These are phyloP conservation scores for Viola odorata DNA, from an alignment of 345 rosid genomes.

Conservation along the genomic window DNA sequence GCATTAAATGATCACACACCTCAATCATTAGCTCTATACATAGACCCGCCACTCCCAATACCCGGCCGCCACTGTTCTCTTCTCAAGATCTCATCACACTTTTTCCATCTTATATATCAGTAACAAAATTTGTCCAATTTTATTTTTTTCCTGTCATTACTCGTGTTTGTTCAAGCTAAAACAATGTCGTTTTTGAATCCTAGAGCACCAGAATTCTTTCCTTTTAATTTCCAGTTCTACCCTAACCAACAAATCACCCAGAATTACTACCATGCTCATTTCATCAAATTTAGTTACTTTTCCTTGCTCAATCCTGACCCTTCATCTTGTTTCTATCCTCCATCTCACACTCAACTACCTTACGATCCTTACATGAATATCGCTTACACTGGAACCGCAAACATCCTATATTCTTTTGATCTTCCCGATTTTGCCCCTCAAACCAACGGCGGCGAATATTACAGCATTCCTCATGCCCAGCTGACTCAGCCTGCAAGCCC, in stretches of 20 bases:
- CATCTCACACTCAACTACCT: background rate
- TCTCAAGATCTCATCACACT: too few species aligned
- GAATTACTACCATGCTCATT: background rate
- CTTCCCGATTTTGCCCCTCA: too few species aligned
- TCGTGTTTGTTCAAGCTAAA: background rate
- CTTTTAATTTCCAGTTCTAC: background rate
- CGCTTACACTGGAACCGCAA: too few species aligned
- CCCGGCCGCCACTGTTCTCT: too few species aligned
- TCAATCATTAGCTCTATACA: too few species aligned
- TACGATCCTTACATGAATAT: background rate
- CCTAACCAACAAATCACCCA: background rate
- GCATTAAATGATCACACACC: too few species aligned
- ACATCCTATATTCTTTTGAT: too few species aligned
- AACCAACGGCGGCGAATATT: too few species aligned
- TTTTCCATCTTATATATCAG: too few species aligned
- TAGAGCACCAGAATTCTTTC: constrained; percentile 12
- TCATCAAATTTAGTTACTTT: background rate
- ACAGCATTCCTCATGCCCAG: too few species aligned
- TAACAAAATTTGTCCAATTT: background rate
- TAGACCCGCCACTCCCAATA: too few species aligned
- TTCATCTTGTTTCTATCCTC: background rate
- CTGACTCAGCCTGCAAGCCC: too few species aligned
- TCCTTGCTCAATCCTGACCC: background rate
- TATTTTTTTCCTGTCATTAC: background rate
- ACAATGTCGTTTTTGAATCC: constrained; percentile 1